phyloP scores from a whole-genome alignment of 345 rosid genomes.

The Syzygium jambos region DNA sequence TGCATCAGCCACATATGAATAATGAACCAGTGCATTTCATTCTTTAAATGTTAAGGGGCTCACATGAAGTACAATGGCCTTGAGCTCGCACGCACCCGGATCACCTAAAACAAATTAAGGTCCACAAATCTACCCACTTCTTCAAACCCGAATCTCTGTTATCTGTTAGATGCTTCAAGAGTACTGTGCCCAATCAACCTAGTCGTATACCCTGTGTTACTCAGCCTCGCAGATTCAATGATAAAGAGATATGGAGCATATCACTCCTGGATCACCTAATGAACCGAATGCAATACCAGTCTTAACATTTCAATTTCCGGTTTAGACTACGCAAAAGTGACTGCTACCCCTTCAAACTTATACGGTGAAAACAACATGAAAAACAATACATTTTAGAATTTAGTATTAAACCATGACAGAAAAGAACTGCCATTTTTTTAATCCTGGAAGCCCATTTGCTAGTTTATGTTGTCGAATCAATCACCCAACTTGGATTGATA shows the following conservation, averaged over 20 bases:
- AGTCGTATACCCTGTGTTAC: not conserved
- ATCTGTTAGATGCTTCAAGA: not conserved
- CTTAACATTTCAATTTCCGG: not conserved
- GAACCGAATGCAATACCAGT: not conserved
- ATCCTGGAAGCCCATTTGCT: not conserved
- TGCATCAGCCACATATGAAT: not conserved
- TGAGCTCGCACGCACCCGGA: not conserved
- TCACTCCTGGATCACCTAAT: not conserved
- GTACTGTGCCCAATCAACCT: not conserved
- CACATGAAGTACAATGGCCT: not conserved
- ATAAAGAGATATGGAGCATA: not conserved
- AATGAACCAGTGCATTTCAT: not conserved
- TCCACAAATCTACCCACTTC: not conserved
- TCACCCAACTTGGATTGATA: not conserved
- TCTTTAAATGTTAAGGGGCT: not conserved
- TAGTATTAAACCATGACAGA: not conserved
- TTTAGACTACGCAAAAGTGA: not conserved
- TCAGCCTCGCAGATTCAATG: not conserved
- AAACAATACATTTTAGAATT: not conserved
- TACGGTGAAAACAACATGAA: not conserved
- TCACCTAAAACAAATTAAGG: not conserved
- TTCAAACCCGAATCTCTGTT: not conserved
- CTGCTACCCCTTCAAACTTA: not conserved
- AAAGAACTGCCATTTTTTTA: not conserved
- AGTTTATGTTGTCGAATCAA: not conserved